Evolutionary conservation across 2,329 filamentous ascomycete genomes (phyloP), one percentile per base, ranked within the genome.

Genomic region (Penicillium sp.): DNA sequence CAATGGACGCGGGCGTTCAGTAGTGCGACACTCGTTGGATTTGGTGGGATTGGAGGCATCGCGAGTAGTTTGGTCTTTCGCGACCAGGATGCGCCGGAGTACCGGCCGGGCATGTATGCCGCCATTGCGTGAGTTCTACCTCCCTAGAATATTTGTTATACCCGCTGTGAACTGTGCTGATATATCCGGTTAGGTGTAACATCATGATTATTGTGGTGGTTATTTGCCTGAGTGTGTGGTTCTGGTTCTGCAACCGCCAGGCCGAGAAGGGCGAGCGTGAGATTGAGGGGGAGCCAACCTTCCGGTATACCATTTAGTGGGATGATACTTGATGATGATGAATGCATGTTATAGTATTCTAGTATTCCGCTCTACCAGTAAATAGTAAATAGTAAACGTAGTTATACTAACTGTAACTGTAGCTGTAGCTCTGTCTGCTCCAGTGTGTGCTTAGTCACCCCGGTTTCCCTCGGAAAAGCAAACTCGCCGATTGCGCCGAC

Each of bases 1-100:
- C 90, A 94, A 74, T 95, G 90, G 89, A 95, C 93, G 76, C 84
- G 91, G 41, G 90, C 90, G 1, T 86, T 94, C 60, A 87, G 84
- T 68, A 89, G 84, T 52, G 88, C 90, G 2, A 87, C 86, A 0
- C 80, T 93, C 2, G 87, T 94, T 3, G 88, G 87, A 1, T 84
- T 89, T 43, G 89, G 89, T 7, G 89, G 88, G 2, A 77, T 95
- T 21, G 90, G 90, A 30, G 90, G 90, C 27, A 94, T 94, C 56
- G 83, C 84, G 1, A 89, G 89, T 21, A 84, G 83, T 59, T 76
- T 90, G 50, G 85, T 93, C 9, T 94, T 93, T 73, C 80, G 85
- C 1, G 52, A 58, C 9, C 62, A 72, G 49, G 70, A 73, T 48
- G 65, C 67, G 36, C 71, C 70, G 2, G 56, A 41, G 9, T 74